Evolutionary conservation across 805 yeast genomes (phyloP).

Genomic region (Cyberlindnera japonica): DNA sequence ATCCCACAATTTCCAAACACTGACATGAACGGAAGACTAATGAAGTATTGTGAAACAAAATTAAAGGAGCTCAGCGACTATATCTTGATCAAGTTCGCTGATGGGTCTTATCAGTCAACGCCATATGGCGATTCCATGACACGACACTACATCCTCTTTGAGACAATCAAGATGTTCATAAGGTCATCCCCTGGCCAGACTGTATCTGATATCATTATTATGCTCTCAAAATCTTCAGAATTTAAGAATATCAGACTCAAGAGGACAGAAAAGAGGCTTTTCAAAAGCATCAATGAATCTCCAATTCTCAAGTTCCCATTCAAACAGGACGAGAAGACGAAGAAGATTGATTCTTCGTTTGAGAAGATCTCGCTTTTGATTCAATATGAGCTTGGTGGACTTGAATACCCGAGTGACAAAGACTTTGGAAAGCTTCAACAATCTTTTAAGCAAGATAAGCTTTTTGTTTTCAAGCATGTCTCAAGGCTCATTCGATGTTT

Average conservation of each 20-base stretch:
- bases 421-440: conserved; percentile 38
- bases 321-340: conserved; percentile 27
- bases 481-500: conserved; percentile 42
- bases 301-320: conserved; percentile 37
- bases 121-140: conserved; percentile 47
- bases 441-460: conserved; percentile 42
- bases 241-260: conserved; percentile 39
- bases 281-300: conserved; percentile 39
- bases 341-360: conserved; percentile 22
- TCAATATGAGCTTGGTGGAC: conserved; percentile 49
- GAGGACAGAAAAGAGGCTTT: conserved; percentile 42
- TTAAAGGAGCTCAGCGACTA: conserved; percentile 32
- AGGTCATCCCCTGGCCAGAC: conserved; percentile 14
- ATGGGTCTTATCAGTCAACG: conserved; percentile 30
- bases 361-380: conserved; percentile 42
- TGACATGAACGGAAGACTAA: conserved; percentile 31
- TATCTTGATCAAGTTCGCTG: conserved; percentile 27
- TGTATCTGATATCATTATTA: conserved; percentile 21
- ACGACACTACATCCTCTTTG: conserved; percentile 42
- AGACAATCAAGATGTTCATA: conserved; percentile 38
- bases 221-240: conserved; percentile 38
- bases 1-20: conserved; percentile 19
- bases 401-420: conserved; percentile 41
- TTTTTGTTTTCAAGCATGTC: conserved; percentile 39
- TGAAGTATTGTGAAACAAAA: conserved; percentile 32